A percentile compares a stretch with the other conserved stretches of the same genome.
phyloP scores from a whole-genome alignment of 768 basidiomycete genomes.

The Erythrobasidium yunnanense region DNA sequence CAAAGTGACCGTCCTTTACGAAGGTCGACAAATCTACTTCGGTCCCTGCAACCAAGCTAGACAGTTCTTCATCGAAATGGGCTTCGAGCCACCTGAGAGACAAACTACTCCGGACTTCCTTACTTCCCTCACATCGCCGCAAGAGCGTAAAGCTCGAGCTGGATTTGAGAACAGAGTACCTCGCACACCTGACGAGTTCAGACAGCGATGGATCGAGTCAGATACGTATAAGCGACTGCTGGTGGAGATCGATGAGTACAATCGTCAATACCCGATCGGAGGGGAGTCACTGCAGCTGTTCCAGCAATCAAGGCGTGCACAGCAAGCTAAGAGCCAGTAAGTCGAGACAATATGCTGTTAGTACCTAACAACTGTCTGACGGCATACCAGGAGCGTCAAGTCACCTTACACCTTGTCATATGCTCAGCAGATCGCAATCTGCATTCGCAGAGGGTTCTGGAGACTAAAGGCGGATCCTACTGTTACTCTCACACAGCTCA shows the following conservation, averaged over 20 bases:
- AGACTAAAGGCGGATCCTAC: slow-evolving; percentile 46
- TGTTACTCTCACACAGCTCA: slow-evolving; percentile 23
- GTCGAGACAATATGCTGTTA: no score
- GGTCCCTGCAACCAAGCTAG: slow-evolving; percentile 45
- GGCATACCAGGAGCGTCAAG: no score
- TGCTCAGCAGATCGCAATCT: slow-evolving; percentile 46
- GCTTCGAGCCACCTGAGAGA: slow-evolving; percentile 46
- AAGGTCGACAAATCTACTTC: slow-evolving; percentile 49
- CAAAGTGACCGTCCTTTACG: slow-evolving; percentile 48
- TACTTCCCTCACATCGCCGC: slow-evolving; percentile 54
- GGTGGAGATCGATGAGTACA: slow-evolving; percentile 41
- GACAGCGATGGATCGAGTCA: slow-evolving; percentile 43
- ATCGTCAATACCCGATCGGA: slow-evolving; percentile 40
- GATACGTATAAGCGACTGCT: slow-evolving; percentile 39
- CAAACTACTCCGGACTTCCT: slow-evolving; percentile 48
- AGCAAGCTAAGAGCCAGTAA: slow-evolving; percentile 45
- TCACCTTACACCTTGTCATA: slow-evolving; percentile 48
- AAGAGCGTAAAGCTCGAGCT: slow-evolving; percentile 47
- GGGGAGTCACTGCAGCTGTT: slow-evolving; percentile 40
- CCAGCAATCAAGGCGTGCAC: slow-evolving; percentile 39
- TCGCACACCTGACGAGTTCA: slow-evolving; percentile 47
- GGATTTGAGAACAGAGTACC: slow-evolving; percentile 46
- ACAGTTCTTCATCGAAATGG: slow-evolving; percentile 47
- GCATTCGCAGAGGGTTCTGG: slow-evolving; percentile 47
- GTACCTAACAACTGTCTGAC: no score